Evolutionary conservation across 371 early-diverging fungal genomes (phyloP), one percentile per base, ranked within the genome.

Genomic region (Mucor sp.): DNA sequence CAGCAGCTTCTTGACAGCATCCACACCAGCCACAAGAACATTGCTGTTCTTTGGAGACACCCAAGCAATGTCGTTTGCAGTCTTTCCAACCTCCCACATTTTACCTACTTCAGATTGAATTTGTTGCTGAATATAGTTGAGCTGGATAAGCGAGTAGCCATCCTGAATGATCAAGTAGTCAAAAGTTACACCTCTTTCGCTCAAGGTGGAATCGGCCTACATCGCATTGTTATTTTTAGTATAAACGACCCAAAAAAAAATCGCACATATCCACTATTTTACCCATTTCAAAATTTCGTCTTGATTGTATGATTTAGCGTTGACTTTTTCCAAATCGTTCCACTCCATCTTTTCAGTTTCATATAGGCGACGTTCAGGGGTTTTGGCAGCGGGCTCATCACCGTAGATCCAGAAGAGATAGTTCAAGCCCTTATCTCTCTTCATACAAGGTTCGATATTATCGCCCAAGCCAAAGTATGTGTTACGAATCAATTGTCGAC

Each of bases 301-400:
- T 74, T 86, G 68, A 50, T 77, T 63, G 71, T 79, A 68, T 17
- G 64, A 28, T 19, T 69, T 62, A 14, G 58, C 23, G 19, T 62
- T 27, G 8, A 74, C 60, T 48, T 76, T 71, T 23, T 72, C 69
- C 53, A 78, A 67, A 65, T 86, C 87, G 25, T 79, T 74, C 71
- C 75, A 85, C 67, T 86, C 87, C 79, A 84, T 86, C 39, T 81
- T 78, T 70, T 86, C 87, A n/a, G 77, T 80, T 62, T 84, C 79
- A 37, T 81, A 81, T 21, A 74, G 67, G 21, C 87, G 82, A n/a
- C 73, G 60, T 43, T 68, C 66, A 47, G 75, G 65, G 1, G 75
- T 74, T 23, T 65, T 71, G 48, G 68, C 57, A 37, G 56, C 65
- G 43, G 67, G 71, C 17, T 74, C 68, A 69, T 69, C 76, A 43